Evolutionary conservation across 2,329 filamentous ascomycete genomes (phyloP), one percentile per base, ranked within the genome.

Genomic region (Huntiella abstrusa): DNA sequence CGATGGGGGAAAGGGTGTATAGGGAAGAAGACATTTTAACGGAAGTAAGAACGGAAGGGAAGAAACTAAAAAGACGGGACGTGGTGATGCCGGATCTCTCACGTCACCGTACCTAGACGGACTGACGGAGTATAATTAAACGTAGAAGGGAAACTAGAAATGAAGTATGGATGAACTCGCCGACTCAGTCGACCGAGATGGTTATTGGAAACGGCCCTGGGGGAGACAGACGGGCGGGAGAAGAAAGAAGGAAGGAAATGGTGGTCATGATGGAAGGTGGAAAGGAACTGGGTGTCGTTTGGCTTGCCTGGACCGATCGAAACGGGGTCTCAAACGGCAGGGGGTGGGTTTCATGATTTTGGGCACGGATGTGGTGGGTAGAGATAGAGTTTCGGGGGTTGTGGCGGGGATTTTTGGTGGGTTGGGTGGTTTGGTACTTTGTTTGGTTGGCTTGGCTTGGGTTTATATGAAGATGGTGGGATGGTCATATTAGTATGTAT

Each of bases 61-160:
- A 13, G 6, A 43, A 19, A 12, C 7, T n/a, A 17, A 17, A 22
- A 44, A 28, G 36, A 42, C 12, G 34, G 15, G 34, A 36, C 28
- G 41, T 43, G 32, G n/a, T 13, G 48, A 49, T 49, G 44, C 41
- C 44, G 44, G 41, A 49, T 49, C 44, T 49, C 36, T 49, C 44
- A 44, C 48, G 42, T 47, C 40, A 47, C 46, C 39, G 35, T 13
- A n/a, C 17, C 48, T 40, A 44, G 36, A 47, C 46, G 38, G 43
- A 45, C 43, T 15, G 35, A 33, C 38, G 36, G 37, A 47, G 33
- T 17, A 11, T 16, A 45, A 45, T 28, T 38, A 37, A 36, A 16
- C 41, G 22, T 33, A 28, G 40, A n/a, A 42, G 22, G 34, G 16
- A 13, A 32, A 40, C 8, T 28, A 40, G 36, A 39, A 16, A 19